These are phyloP conservation scores for Cronartium quercuum DNA, from an alignment of 1,284 basidiomycete species.

Conservation along the genomic window DNA sequence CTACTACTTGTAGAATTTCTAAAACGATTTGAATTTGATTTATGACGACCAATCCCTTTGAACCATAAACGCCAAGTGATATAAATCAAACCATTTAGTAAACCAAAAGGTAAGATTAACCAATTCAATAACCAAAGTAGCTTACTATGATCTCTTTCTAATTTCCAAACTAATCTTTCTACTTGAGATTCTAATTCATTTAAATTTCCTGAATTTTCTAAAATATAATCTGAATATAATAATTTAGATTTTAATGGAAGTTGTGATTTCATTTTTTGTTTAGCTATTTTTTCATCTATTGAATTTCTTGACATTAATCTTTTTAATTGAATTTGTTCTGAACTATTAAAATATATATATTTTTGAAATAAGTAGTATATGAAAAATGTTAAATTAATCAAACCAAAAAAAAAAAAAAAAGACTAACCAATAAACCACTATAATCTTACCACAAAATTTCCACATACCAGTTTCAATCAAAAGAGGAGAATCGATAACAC, in stretches of 20 bases:
- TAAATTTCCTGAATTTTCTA: conserved; percentile 78
- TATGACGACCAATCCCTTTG: conserved; percentile 16
- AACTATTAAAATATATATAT: conserved; percentile 52
- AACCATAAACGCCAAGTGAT: conserved; percentile 28
- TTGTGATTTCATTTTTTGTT: conserved; percentile 70
- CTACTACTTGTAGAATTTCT: too few relatives aligned
- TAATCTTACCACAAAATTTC: conserved; percentile 73
- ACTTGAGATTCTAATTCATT: conserved; percentile 67
- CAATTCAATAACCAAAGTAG: conserved; percentile 67
- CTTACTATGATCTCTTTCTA: conserved; percentile 60
- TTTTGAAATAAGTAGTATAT: not conserved
- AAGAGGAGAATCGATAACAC: conserved; percentile 86
- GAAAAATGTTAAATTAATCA: not conserved
- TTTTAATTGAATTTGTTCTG: conserved; percentile 67
- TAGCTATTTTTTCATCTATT: conserved; percentile 56
- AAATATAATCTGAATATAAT: conserved; percentile 71
- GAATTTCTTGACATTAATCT: conserved; percentile 57
- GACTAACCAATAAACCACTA: conserved; percentile 80
- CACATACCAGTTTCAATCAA: conserved; percentile 83
- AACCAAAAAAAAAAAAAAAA: not conserved
- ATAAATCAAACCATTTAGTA: conserved; percentile 49
- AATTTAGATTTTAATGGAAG: conserved; percentile 72
- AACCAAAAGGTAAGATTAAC: conserved; percentile 70
- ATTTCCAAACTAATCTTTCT: conserved; percentile 58
- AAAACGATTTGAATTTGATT: too few relatives aligned